Base-by-base conservation (phyloP, 495 filamentous ascomycete genomes). In the Xanthoparmelia taractica region DNA sequence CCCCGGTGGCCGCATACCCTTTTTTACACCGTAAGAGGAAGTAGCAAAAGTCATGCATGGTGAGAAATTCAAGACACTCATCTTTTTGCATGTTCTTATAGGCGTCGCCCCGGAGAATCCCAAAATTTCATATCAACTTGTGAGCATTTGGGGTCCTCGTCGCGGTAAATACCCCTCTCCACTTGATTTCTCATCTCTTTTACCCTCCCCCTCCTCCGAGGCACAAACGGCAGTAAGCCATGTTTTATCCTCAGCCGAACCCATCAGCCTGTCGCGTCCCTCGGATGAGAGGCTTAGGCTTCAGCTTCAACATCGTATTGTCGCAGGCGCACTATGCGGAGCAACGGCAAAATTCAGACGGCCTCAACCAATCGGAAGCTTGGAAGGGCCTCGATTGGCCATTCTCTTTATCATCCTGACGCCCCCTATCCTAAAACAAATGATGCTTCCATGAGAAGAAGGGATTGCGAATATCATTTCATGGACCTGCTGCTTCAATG, bases 351-450 rank as follows among this genome's bases (percentile, higher is more conserved):
- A 31, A 5, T 36, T 36, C 34, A 36, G 34, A 36, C 38, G 37
- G 50, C 17, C 50, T 57, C 60, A 57, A 38, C 60, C 60, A 63
- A 57, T 63, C 48, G 27, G 6, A 15, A 31, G 36, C 37, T 15
- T 54, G 25, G 23, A 29, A 41, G 27, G 27, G 45, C 37, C 23
- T 45, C 18, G 17, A 41, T 13, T 13, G 18, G 60, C 37, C 50
- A 38, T 41, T 5, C 13, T 56, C 31, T 33, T 23, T n/a, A 20
- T 3, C 6, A 15, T 56, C 33, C 25, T 45, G 37, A 12, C 29
- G 38, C 29, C 11, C 29, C 25, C 25, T 63, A 4, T 52, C 11
- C 27, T 27, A n/a, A 27, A 41, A n/a, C n/a, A n/a, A 58, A 17
- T 20, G 15, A 56, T 2, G 17, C 25, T 20, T 29, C 10, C 34